Evolutionary conservation across 495 filamentous ascomycete genomes (phyloP), one percentile per base, ranked within the genome.

Genomic region (Talaromyces thailandensis): DNA sequence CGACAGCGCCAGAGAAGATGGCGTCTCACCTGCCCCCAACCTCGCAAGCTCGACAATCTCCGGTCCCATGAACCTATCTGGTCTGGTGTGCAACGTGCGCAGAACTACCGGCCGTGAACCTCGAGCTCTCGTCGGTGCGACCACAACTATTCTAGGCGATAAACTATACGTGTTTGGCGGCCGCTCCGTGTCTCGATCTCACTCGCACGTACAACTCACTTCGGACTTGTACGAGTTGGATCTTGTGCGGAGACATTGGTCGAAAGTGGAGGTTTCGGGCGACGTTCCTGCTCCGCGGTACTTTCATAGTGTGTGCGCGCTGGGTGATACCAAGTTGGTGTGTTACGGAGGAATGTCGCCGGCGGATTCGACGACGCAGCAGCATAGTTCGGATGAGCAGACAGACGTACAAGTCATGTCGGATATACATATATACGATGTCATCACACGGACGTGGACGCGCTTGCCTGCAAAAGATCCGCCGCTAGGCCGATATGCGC

Each of bases 261-360:
- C 84, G 4, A 96, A 92, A 67, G 66, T 98, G 26, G 92, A 97
- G 35, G 82, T 88, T 1, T 81, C 79, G 25, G 94, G 94, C 28
- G 91, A 96, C 67, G 79, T 94, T 45, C 94, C 94, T 8, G 86
- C 90, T 8, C 91, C 95, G 18, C 85, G 94, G 23, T 98, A 98
- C 70, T 98, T 98, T 68, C 94, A 98, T 75, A 96, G 90, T 63
- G 87, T 97, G 65, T 98, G 95, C 69, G 83, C 89, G 6, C 77
- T 98, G 9, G 94, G 95, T 3, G 94, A 97, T 72, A 92, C 89
- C 2, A 98, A 98, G 73, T 79, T 98, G 67, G 94, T 98, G 2
- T 96, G 93, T 73, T 98, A 96, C 75, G 94, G 94, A 52, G 94
- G 94, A 53, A 98, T 98, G 94, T 96, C 93, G 6, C 93, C 92